Percentiles rank a stretch among this genome's conserved stretches.
Conservation (phyloP, 192 early-diverging fungal genomes). For the Podochytrium sp. region DNA sequence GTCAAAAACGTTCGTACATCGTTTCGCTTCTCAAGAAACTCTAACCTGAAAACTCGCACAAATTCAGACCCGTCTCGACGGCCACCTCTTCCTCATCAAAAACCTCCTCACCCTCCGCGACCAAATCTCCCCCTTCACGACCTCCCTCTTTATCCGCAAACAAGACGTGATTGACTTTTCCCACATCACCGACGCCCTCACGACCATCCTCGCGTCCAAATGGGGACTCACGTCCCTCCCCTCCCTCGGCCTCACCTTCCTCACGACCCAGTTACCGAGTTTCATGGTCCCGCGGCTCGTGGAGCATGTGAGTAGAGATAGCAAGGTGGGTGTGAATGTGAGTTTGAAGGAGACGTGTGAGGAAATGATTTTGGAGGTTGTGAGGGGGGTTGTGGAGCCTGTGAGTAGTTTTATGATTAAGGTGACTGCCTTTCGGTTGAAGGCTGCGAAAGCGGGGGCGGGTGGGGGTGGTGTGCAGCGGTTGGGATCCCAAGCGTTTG, state of each 20-base stretch:
- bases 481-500: constrained; percentile 29
- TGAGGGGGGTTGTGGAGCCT: constrained; percentile 65
- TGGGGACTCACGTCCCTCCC: constrained; percentile 36
- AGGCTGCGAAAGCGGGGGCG: constrained; percentile 24
- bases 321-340: constrained; percentile 51
- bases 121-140: constrained; percentile 77
- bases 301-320: constrained; percentile 46
- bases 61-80: constrained; percentile 62
- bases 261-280: constrained; percentile 39
- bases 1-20: constrained; percentile 49
- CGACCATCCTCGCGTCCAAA: constrained; percentile 22
- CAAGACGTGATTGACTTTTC: constrained; percentile 74
- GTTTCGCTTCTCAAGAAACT: not conserved
- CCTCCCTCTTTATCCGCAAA: constrained; percentile 67
- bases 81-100: constrained; percentile 83
- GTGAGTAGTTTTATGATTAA: constrained; percentile 69
- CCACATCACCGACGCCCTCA: constrained; percentile 51
- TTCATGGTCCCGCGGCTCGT: constrained; percentile 47
- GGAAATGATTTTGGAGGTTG: constrained; percentile 73
- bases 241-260: constrained; percentile 35
- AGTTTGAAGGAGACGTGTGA: constrained; percentile 77
- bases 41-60: not conserved
- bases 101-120: constrained; percentile 85
- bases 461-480: not conserved
- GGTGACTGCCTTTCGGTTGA: constrained; percentile 61